Evolutionary conservation across 1,139 yeast species (phyloP).

Genomic region (Scheffersomyces stambukii): DNA sequence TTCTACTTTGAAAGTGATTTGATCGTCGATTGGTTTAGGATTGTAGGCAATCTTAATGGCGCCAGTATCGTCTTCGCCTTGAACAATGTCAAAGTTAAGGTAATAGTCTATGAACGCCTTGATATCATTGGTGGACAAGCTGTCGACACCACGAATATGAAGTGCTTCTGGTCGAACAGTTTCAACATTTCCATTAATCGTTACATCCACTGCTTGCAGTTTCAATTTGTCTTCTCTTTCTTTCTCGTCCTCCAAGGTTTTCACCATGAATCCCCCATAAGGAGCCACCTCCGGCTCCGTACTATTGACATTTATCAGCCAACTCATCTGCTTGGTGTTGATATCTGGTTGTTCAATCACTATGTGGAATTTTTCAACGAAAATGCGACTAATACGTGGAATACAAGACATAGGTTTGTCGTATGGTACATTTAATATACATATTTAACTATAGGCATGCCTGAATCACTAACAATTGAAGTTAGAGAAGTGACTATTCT

Average conservation of each 20-base stretch:
- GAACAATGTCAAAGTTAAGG: conserved; percentile 31
- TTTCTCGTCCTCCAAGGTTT: conserved; percentile 37
- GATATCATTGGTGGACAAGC: conserved; percentile 60
- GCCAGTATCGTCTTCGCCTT: conserved; percentile 12
- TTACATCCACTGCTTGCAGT: conserved; percentile 33
- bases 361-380: background rate
- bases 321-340: background rate
- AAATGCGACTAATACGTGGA: background rate
- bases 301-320: conserved; percentile 11
- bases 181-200: conserved; percentile 23
- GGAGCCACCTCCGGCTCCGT: conserved; percentile 37
- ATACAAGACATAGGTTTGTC: background rate
- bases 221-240: conserved; percentile 27
- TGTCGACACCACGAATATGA: conserved; percentile 61
- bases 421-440: no score
- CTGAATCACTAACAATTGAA: background rate
- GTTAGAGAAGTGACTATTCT: background rate
- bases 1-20: conserved; percentile 45
- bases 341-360: background rate
- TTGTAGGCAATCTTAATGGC: conserved; percentile 16
- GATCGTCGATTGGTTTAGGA: conserved; percentile 24
- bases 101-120: conserved; percentile 51
- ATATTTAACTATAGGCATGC: background rate
- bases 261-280: conserved; percentile 41
- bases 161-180: conserved; percentile 47